Evolutionary conservation across 371 early-diverging fungal species (phyloP).

Genomic region (Apophysomyces ossiformis): DNA sequence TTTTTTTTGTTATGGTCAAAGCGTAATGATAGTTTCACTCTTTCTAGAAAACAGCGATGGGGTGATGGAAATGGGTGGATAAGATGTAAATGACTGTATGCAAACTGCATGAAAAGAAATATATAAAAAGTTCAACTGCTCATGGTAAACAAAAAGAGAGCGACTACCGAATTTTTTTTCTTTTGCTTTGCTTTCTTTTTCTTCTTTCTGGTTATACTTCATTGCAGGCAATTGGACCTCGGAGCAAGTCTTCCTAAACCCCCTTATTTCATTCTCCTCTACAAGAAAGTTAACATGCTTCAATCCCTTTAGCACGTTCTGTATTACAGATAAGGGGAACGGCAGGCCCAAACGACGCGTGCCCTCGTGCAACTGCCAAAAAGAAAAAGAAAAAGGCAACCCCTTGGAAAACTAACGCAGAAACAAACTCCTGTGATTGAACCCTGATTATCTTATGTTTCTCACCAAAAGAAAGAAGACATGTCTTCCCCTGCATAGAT

Average conservation of each 20-base stretch:
- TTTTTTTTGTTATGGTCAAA: background rate
- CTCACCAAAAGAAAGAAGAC: background rate
- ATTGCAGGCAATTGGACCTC: background rate
- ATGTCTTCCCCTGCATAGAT: conserved; percentile 9
- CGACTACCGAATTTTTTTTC: no score
- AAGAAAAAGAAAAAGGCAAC: background rate
- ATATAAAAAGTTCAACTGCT: no score
- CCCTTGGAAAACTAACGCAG: background rate
- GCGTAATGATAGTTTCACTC: background rate
- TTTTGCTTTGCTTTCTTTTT: no score
- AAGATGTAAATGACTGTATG: no score
- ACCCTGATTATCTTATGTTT: background rate
- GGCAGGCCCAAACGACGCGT: conserved; percentile 6
- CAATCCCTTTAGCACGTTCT: conserved; percentile 9
- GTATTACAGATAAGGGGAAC: background rate
- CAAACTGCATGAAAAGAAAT: no score
- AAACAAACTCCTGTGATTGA: conserved; percentile 10
- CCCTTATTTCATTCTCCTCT: conserved; percentile 12
- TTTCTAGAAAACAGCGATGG: no score
- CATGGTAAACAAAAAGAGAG: no score
- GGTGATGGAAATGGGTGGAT: no score
- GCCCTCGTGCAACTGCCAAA: conserved; percentile 8
- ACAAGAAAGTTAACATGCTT: conserved; percentile 5
- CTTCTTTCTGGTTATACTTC: no score
- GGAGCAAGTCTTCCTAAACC: background rate